A percentile compares a stretch with the other conserved stretches of the same genome.
phyloP scores from a whole-genome alignment of 2,329 filamentous ascomycete genomes.

The Neocucurbitaria cava region DNA sequence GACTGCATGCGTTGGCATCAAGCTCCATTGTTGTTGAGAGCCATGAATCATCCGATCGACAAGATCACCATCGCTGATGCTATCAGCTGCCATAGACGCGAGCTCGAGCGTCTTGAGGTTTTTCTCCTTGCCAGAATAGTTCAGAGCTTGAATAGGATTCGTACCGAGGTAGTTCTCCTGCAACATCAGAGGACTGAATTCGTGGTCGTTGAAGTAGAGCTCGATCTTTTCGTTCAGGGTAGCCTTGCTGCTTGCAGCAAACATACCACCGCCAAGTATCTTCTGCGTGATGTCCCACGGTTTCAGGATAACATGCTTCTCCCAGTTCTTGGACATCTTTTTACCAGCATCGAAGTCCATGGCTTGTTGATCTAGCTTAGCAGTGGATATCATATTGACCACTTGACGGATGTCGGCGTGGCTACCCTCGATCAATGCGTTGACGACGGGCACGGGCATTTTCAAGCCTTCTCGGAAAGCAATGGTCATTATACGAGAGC shows the following conservation, averaged over 20 bases:
- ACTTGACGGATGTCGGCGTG: slow-evolving; percentile 97
- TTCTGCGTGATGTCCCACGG: slow-evolving; percentile 98
- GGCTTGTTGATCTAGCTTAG: slow-evolving; percentile 81
- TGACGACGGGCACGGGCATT: slow-evolving; percentile 81
- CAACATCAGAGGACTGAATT: slow-evolving; percentile 96
- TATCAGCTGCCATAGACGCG: slow-evolving; percentile 85
- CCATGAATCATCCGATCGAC: slow-evolving; percentile 99
- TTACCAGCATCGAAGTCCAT: slow-evolving; percentile 89
- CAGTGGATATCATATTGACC: slow-evolving; percentile 97
- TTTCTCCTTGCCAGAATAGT: slow-evolving; percentile 70
- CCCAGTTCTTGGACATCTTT: slow-evolving; percentile 96
- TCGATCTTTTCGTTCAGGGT: slow-evolving; percentile 98
- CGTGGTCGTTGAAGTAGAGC: slow-evolving; percentile 98
- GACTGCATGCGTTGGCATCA: slow-evolving; percentile 95
- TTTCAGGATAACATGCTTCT: slow-evolving; percentile 95
- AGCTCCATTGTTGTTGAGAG: slow-evolving; percentile 95
- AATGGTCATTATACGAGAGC: slow-evolving; percentile 92
- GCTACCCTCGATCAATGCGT: slow-evolving; percentile 93
- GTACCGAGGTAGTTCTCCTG: slow-evolving; percentile 96
- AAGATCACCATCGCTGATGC: slow-evolving; percentile 95
- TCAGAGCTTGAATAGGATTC: slow-evolving; percentile 71
- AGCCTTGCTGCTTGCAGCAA: slow-evolving; percentile 79
- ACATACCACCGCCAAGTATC: slow-evolving; percentile 87
- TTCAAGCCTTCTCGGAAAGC: slow-evolving; percentile 91
- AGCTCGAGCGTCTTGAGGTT: slow-evolving; percentile 86